Percentiles rank a stretch among this genome's conserved stretches.
Conservation (phyloP, 2,329 filamentous ascomycete genomes). For the Berkeleyomyces basicola region DNA sequence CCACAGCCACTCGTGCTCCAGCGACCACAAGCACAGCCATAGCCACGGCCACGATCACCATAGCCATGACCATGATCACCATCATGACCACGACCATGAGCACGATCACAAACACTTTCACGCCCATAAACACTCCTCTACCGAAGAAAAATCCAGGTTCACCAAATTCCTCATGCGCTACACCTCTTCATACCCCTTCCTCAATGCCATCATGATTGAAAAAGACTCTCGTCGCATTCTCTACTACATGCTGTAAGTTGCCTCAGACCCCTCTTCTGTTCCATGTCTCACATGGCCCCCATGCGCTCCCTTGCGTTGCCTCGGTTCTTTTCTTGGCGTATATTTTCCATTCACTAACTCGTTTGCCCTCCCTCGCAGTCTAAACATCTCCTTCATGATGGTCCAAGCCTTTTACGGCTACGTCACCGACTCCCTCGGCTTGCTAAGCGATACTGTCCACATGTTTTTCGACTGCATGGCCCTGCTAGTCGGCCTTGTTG, state of each 20-base stretch:
- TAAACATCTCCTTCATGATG: constrained; percentile 91
- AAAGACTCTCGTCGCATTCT: constrained; percentile 90
- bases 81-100: constrained; percentile 16
- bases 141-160: constrained; percentile 36
- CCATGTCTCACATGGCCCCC: background rate
- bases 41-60: constrained; percentile 18
- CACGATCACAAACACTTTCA: constrained; percentile 19
- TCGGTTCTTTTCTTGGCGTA: background rate
- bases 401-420: constrained; percentile 92
- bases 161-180: constrained; percentile 57
- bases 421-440: constrained; percentile 75
- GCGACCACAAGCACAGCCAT: constrained; percentile 20
- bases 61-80: constrained; percentile 19
- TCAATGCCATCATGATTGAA: constrained; percentile 75
- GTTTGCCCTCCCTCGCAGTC: constrained; percentile 29
- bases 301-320: background rate
- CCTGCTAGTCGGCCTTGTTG: constrained; percentile 74
- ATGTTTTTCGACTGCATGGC: constrained; percentile 99
- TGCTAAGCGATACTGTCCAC: constrained; percentile 96
- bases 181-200: constrained; percentile 54
- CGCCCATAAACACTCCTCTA: constrained; percentile 16
- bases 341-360: background rate
- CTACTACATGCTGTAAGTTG: constrained; percentile 76
- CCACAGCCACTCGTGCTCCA: constrained; percentile 1
- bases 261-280: background rate